Evolutionary conservation across 2,329 filamentous ascomycete genomes (phyloP).

Genomic region (Talaromyces sp.): DNA sequence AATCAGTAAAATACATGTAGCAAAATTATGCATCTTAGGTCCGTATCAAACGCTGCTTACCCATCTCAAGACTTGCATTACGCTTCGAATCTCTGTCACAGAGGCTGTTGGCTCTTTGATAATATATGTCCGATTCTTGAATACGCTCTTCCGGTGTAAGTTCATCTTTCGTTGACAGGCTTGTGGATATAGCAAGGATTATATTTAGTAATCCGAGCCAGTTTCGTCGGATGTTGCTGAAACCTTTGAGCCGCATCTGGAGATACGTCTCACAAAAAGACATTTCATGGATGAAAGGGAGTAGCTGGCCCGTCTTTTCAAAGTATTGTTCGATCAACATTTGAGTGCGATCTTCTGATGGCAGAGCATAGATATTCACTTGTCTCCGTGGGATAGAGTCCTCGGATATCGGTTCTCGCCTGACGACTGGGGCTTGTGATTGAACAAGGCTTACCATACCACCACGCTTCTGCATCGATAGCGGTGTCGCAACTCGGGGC

Average conservation of each 20-base stretch:
- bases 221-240: conserved; percentile 37
- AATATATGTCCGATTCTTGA: conserved; percentile 42
- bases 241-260: conserved; percentile 23
- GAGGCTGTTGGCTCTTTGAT: conserved; percentile 39
- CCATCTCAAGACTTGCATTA: conserved; percentile 42
- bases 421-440: background rate
- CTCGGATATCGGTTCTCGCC: too few species aligned
- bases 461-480: background rate
- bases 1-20: background rate
- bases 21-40: background rate
- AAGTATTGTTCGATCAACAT: conserved; percentile 34
- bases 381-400: background rate
- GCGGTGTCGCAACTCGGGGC: background rate
- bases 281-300: conserved; percentile 36
- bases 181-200: conserved; percentile 45
- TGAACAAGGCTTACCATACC: background rate
- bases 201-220: conserved; percentile 51
- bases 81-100: conserved; percentile 39
- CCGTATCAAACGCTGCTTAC: conserved; percentile 17
- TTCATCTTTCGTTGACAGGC: conserved; percentile 25
- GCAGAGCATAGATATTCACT: conserved; percentile 27
- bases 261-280: conserved; percentile 31
- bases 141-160: conserved; percentile 31
- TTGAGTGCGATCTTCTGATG: conserved; percentile 22
- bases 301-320: conserved; percentile 31